Evolutionary conservation across 352 stramenopile genomes (phyloP).

Genomic region (Globisporangium barbulae): DNA sequence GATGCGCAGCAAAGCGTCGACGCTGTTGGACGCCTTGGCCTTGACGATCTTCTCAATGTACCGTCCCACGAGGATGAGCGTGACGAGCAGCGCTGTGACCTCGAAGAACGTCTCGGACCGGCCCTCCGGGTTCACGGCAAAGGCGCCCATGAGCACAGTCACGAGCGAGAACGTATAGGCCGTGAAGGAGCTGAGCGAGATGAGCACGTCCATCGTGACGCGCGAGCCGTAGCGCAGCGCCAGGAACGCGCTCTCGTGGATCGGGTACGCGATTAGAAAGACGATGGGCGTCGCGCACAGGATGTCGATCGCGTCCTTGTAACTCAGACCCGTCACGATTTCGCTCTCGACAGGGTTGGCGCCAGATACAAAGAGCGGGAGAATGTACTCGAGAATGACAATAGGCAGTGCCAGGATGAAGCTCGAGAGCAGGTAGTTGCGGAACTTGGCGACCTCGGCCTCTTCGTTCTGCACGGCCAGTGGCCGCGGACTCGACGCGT

Average conservation of each 20-base stretch:
- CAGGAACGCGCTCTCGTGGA: constrained; percentile 67
- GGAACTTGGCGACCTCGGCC: constrained; percentile 44
- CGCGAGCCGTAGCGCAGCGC: constrained; percentile 54
- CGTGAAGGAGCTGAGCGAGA: constrained; percentile 65
- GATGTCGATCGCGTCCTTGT: constrained; percentile 49
- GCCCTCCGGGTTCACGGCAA: constrained; percentile 20
- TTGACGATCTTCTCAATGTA: constrained; percentile 80
- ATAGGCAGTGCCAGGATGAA: constrained; percentile 53
- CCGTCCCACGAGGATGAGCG: constrained; percentile 67
- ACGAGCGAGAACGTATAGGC: constrained; percentile 64
- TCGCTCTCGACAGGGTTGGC: constrained; percentile 25
- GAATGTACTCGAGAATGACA: constrained; percentile 52
- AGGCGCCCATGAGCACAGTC: constrained; percentile 24
- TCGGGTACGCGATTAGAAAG: constrained; percentile 54
- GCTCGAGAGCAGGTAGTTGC: constrained; percentile 44
- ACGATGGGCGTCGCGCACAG: constrained; percentile 67
- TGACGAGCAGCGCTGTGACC: constrained; percentile 60
- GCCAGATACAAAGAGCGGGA: constrained; percentile 31
- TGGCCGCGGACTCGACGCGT: constrained; percentile 46
- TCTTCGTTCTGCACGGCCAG: constrained; percentile 33
- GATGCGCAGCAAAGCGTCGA: constrained; percentile 63
- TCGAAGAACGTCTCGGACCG: constrained; percentile 71
- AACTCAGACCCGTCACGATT: constrained; percentile 38
- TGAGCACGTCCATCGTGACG: constrained; percentile 78
- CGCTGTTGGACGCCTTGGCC: constrained; percentile 58